A percentile compares a stretch with the other conserved stretches of the same genome.
Evolutionary conservation across 225 moss, liverwort and hornwort genomes (phyloP).

Genomic region (Thuidium tamariscinum): DNA sequence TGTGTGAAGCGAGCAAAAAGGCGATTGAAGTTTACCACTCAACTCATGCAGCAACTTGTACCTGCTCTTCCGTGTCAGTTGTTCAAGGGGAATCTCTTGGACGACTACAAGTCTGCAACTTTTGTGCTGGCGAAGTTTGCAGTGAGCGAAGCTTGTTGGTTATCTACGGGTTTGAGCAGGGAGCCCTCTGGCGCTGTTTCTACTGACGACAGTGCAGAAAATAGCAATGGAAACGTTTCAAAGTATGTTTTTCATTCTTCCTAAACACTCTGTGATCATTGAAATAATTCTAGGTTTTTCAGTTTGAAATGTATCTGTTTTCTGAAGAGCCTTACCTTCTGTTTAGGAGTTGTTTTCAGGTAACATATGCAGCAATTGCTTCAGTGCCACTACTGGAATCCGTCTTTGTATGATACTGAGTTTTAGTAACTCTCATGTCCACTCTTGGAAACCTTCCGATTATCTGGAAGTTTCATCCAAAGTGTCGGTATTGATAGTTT

Average conservation of each 20-base stretch:
- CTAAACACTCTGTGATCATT: background rate
- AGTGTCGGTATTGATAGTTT: background rate
- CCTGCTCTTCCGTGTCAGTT: slow-evolving; percentile 69
- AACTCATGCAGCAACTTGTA: slow-evolving; percentile 92
- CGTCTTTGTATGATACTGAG: background rate
- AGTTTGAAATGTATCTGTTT: background rate
- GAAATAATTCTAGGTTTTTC: background rate
- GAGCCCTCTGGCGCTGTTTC: slow-evolving; percentile 43
- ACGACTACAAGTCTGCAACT: slow-evolving; percentile 71
- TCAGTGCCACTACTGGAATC: background rate
- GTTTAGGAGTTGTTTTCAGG: background rate
- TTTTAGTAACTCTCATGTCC: background rate
- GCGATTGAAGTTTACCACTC: slow-evolving; percentile 77
- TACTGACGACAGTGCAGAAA: slow-evolving; percentile 29
- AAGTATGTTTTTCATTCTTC: slow-evolving; percentile 1
- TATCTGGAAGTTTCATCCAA: background rate
- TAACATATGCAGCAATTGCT: background rate
- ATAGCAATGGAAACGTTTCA: slow-evolving; percentile 31
- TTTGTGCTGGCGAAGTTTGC: slow-evolving; percentile 77
- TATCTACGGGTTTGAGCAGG: slow-evolving; percentile 63
- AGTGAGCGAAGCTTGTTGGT: slow-evolving; percentile 81
- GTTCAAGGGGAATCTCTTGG: slow-evolving; percentile 63
- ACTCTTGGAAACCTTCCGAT: background rate
- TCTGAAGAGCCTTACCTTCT: background rate
- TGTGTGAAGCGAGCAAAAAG: slow-evolving; percentile 72